These are phyloP conservation scores for Trypanosoma caninum DNA, from an alignment of 208 protist species.

Conservation along the genomic window DNA sequence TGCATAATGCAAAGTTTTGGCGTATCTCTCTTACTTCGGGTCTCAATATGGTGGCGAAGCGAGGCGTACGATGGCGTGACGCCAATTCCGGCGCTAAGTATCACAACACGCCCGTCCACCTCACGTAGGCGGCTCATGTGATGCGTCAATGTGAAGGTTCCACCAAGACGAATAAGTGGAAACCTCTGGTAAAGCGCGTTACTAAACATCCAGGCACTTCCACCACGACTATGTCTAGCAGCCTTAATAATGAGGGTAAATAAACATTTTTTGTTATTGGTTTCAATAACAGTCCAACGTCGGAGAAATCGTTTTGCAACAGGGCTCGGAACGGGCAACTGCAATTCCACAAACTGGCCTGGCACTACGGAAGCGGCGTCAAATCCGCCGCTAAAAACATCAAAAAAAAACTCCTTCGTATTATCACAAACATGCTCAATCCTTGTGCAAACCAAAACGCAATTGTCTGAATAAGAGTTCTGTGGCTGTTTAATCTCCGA, in stretches of 20 bases:
- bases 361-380: background rate
- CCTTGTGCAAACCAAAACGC: conserved; percentile 14
- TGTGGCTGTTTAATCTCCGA: background rate
- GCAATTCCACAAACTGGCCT: conserved; percentile 66
- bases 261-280: conserved; percentile 31
- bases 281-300: conserved; percentile 65
- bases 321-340: conserved; percentile 41
- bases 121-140: conserved; percentile 41
- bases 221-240: conserved; percentile 23
- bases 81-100: conserved; percentile 78
- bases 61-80: conserved; percentile 64
- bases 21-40: conserved; percentile 4
- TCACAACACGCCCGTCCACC: conserved; percentile 50
- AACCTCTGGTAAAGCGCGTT: conserved; percentile 48
- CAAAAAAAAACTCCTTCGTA: conserved; percentile 58
- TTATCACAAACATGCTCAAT: conserved; percentile 37
- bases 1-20: conserved; percentile 56
- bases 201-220: conserved; percentile 63
- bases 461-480: background rate
- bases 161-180: conserved; percentile 40
- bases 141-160: conserved; percentile 64
- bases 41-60: conserved; percentile 30
- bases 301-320: conserved; percentile 30
- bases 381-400: conserved; percentile 30
- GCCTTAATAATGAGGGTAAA: conserved; percentile 75